Evolutionary conservation across 2,329 filamentous ascomycete species (phyloP).

Genomic region (Alternaria sp.): DNA sequence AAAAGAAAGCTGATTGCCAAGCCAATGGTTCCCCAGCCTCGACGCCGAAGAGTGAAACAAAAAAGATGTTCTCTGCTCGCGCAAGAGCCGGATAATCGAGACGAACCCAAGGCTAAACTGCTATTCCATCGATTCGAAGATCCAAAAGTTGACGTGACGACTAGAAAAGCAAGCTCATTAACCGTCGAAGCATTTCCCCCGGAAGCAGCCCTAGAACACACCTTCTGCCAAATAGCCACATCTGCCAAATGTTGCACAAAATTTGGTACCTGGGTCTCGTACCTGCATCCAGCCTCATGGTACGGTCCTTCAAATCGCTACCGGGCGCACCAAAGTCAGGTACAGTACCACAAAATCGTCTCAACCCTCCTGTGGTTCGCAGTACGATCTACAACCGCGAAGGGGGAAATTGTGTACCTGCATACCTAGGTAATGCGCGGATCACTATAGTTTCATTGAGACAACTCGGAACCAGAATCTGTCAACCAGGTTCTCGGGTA

Average conservation of each 20-base stretch:
- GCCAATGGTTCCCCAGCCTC: constrained; percentile 6
- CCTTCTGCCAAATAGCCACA: background rate
- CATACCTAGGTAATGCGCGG: background rate
- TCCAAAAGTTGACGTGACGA: background rate
- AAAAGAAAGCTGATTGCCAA: constrained; percentile 2
- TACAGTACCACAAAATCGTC: background rate
- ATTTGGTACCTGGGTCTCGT: background rate
- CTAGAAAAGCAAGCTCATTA: background rate
- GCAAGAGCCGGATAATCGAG: background rate
- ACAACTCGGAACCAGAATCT: background rate
- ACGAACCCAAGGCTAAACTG: background rate
- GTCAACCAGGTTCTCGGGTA: background rate
- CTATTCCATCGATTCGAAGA: background rate
- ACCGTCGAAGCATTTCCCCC: background rate
- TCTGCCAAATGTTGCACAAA: background rate
- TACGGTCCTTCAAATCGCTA: background rate
- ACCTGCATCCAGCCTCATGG: background rate
- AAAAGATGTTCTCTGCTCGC: background rate
- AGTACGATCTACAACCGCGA: background rate
- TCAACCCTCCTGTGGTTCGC: background rate
- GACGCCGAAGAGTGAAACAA: background rate
- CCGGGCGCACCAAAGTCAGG: background rate
- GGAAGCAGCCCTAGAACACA: background rate
- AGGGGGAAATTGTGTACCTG: background rate
- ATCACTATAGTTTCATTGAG: background rate